These are phyloP conservation scores for Penicillium canariense DNA, from an alignment of 495 filamentous ascomycete species.

Conservation along the genomic window DNA sequence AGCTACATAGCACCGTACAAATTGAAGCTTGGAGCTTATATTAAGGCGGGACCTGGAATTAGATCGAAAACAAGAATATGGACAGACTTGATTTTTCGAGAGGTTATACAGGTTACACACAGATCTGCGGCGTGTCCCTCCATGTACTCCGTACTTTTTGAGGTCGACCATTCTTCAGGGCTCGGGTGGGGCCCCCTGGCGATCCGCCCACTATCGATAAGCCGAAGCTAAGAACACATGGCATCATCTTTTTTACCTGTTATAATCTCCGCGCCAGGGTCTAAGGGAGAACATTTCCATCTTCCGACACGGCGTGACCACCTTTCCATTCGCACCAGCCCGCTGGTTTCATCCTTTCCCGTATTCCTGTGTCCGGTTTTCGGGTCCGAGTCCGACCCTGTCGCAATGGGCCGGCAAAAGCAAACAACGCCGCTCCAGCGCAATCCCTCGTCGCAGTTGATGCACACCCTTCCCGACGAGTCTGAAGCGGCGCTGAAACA, in stretches of 20 bases:
- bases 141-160: too few species aligned
- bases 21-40: too few species aligned
- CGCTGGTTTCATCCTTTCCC: neutral
- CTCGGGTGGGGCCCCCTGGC: constrained; percentile 19
- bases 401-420: constrained; percentile 68
- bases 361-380: neutral
- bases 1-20: too few species aligned
- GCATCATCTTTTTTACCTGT: constrained; percentile 32
- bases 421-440: constrained; percentile 65
- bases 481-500: constrained; percentile 26
- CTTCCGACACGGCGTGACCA: neutral
- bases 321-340: neutral
- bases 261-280: constrained; percentile 6
- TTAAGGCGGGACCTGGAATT: too few species aligned
- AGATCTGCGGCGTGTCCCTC: too few species aligned
- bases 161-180: constrained; percentile 10
- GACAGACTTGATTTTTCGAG: neutral
- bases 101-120: neutral
- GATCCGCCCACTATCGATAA: constrained; percentile 24
- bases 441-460: constrained; percentile 62
- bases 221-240: constrained; percentile 41
- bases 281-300: neutral
- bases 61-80: neutral
- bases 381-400: neutral
- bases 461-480: constrained; percentile 38